Evolutionary conservation across 1,284 basidiomycete species (phyloP), one percentile per base, ranked within the genome.

Genomic region (Sphaerobolus stellatus): DNA sequence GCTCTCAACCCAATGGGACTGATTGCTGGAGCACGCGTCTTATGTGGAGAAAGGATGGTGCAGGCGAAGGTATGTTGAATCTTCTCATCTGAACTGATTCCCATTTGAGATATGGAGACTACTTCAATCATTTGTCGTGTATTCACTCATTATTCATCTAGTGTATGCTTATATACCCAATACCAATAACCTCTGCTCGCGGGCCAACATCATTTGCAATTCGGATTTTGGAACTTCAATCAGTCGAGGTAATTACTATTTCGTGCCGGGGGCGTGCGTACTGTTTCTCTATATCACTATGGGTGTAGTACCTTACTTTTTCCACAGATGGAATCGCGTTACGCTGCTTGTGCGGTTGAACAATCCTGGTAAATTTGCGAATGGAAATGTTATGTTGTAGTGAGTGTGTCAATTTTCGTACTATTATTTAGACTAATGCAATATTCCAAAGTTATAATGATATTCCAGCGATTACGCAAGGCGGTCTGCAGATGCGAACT

Each of bases 141-240:
- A n/a, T n/a, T n/a, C n/a, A n/a, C n/a, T n/a, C n/a, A n/a, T n/a
- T n/a, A n/a, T n/a, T n/a, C n/a, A n/a, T 36, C 33, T 56, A 89
- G 84, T 80, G 3, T 86, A 86, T 64, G 81, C 82, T 7, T 86
- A 86, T 61, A 80, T 84, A 47, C 80, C 80, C 7, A 72, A 75
- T 2, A 66, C 79, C 2, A 78, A 81, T 60, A 67, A 69, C 24
- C 58, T 71, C 30, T 72, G 70, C 51, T 50, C 20, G 34, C 47
- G 43, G 34, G 57, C 34, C 4, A 36, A 58, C 11, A 56, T 71
- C 18, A 56, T 59, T 22, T 78, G 76, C 62, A 76, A 77, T 54
- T 70, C 71, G 36, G 70, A 75, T 27, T 77, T 71, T 54, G 76
- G 76, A 5, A 72, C 71, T 4, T 75, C 74, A 48, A 66, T 78